Evolutionary conservation across 176 grass and related monocot genomes (phyloP), one percentile per base, ranked within the genome.

Genomic region (Carex cristatella): DNA sequence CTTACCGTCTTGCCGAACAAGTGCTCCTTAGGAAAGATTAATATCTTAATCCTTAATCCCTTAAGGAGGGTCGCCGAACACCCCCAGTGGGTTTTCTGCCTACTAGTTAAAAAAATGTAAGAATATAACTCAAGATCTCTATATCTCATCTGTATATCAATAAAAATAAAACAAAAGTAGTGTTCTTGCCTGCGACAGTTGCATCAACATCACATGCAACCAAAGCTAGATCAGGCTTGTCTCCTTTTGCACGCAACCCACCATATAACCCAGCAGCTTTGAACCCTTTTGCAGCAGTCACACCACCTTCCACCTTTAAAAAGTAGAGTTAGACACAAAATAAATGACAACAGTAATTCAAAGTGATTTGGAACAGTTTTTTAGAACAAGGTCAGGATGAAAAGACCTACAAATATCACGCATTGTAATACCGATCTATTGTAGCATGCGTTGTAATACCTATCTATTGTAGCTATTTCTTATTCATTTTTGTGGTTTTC

Each of bases 171-270:
- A 61, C 30, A 16, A 19, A 63, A 49, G 8, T 58, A 12, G 48
- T 27, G 19, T 30, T 40, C 82, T 80, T 82, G 87, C 95, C 95
- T 4, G 95, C 89, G 64, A 86, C 91, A 58, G 86, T 86, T 31
- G 95, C 89, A 78, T 98, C 95, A 4, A 95, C 91, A 72, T 95
- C 95, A 83, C 95, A 98, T 19, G 89, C 79, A 57, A 98, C 93
- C 44, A 98, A 80, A 58, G 95, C 93, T 73, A 98, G 60, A 83
- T 98, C 95, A 15, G 95, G 93, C 89, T 98, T 98, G 63, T 93
- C 86, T 23, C 95, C 95, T 83, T 89, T 90, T 66, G 93, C 93
- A 16, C 95, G 93, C 81, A 98, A 55, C 11, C 95, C 93, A 6
- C 93, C 91, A 69, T 95, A 98, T 78, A 95, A 90, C 6, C 95